These are phyloP conservation scores for Claviceps sp. DNA, from an alignment of 2,329 filamentous ascomycete species.

Conservation along the genomic window DNA sequence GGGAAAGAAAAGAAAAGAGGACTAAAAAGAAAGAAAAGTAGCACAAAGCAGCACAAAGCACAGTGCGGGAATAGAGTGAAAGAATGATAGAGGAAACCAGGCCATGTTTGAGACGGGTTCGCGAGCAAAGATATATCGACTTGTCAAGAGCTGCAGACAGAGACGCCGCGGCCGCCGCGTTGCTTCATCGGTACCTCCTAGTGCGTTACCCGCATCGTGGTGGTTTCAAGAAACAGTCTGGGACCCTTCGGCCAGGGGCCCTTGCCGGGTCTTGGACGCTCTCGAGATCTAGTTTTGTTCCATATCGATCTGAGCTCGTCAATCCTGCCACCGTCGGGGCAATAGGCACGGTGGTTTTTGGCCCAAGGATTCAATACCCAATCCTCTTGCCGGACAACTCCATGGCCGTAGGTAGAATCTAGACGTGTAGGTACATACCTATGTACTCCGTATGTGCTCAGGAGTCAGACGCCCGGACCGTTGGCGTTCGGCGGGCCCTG, in stretches of 20 bases:
- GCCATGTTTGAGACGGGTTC: background rate
- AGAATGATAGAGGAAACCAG: slow-evolving; percentile 5
- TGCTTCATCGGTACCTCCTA: slow-evolving; percentile 1
- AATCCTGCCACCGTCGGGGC: slow-evolving; percentile 9
- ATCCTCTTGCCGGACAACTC: slow-evolving; percentile 1
- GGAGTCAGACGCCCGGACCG: too few species aligned
- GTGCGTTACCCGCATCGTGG: slow-evolving; percentile 2
- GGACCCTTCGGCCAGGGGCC: slow-evolving; percentile 5
- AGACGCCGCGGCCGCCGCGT: background rate
- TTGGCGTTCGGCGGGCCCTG: too few species aligned
- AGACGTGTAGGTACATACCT: too few species aligned
- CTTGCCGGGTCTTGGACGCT: slow-evolving; percentile 4
- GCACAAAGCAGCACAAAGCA: background rate
- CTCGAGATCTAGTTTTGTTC: slow-evolving; percentile 17
- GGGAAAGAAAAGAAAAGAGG: slow-evolving; percentile 6
- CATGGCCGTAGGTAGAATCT: background rate
- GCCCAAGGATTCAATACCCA: slow-evolving; percentile 7
- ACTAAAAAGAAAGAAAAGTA: background rate
- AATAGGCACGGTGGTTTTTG: slow-evolving; percentile 11
- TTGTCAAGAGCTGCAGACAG: background rate
- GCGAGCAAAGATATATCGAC: slow-evolving; percentile 9
- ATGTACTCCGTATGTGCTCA: too few species aligned
- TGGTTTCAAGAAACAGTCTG: slow-evolving; percentile 11
- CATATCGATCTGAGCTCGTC: slow-evolving; percentile 10
- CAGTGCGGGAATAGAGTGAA: slow-evolving; percentile 1